Percentiles rank a stretch among this genome's conserved stretches.
Evolutionary conservation across 1,139 yeast genomes (phyloP).

Genomic region (Magnusiomyces suaveolens): DNA sequence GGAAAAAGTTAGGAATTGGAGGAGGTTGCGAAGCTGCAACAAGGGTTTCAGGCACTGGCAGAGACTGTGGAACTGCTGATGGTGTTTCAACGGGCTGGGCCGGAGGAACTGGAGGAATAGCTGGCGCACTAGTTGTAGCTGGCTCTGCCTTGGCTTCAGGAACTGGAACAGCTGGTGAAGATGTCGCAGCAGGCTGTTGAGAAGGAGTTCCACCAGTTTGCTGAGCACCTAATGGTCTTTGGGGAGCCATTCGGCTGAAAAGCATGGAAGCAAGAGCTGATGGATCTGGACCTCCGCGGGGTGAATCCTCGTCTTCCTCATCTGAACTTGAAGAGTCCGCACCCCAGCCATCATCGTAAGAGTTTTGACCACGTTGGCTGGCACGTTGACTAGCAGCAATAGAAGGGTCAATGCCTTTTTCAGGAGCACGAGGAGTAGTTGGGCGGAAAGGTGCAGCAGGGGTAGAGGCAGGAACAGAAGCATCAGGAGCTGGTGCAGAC

Average conservation of each 20-base stretch:
- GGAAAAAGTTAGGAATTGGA: slow-evolving; percentile 10
- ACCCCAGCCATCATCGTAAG: slow-evolving; percentile 48
- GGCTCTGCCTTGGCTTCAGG: slow-evolving; percentile 13
- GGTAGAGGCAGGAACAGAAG: slow-evolving; percentile 21
- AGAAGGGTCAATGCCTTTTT: slow-evolving; percentile 35
- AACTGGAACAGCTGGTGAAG: slow-evolving; percentile 15
- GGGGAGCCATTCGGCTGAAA: slow-evolving; percentile 53
- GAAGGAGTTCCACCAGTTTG: slow-evolving; percentile 8
- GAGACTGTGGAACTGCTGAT: slow-evolving; percentile 17
- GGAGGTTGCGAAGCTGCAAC: slow-evolving; percentile 16
- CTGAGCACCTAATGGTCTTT: slow-evolving; percentile 18
- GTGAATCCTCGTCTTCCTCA: slow-evolving; percentile 40
- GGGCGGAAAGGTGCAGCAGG: slow-evolving; percentile 17
- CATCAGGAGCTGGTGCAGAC: slow-evolving; percentile 10
- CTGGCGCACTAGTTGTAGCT: slow-evolving; percentile 7
- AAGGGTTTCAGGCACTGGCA: slow-evolving; percentile 12
- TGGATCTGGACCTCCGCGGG: slow-evolving; percentile 40
- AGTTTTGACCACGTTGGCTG: slow-evolving; percentile 42
- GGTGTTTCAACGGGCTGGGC: slow-evolving; percentile 12
- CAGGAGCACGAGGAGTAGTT: slow-evolving; percentile 14
- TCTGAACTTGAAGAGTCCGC: slow-evolving; percentile 37
- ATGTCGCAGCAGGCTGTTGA: slow-evolving; percentile 17
- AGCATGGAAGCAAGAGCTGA: slow-evolving; percentile 54
- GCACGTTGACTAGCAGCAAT: slow-evolving; percentile 48
- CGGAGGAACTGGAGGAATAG: slow-evolving; percentile 6